Evolutionary conservation across 768 basidiomycete genomes (phyloP).

Genomic region (Pulveroboletus frians): DNA sequence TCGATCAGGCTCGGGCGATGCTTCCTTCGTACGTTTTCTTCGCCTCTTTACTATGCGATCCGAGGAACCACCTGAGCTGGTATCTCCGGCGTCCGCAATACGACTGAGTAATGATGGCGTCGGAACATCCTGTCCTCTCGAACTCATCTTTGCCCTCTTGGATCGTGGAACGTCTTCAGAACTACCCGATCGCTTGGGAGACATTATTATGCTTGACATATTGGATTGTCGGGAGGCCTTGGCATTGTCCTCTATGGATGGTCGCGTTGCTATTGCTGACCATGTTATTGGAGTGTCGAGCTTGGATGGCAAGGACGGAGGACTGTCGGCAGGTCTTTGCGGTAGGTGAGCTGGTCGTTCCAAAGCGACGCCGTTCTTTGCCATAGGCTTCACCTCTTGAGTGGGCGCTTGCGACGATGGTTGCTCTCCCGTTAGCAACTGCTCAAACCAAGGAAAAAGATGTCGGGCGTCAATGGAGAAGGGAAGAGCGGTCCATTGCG

Average conservation of each 20-base stretch:
- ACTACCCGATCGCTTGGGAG: conserved; percentile 25
- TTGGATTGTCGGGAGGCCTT: conserved; percentile 2
- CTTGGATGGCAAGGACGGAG: conserved; percentile 11
- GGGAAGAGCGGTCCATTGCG: conserved; percentile 42
- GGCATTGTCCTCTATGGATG: conserved; percentile 10
- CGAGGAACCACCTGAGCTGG: conserved; percentile 9
- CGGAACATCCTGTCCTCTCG: conserved; percentile 24
- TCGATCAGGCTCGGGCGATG: conserved; percentile 28
- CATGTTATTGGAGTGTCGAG: conserved; percentile 13
- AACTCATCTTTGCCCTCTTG: conserved; percentile 31
- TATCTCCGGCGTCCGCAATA: conserved; percentile 27
- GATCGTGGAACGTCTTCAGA: conserved; percentile 31
- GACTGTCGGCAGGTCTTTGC: conserved; percentile 12
- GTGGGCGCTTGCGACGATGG: conserved; percentile 14
- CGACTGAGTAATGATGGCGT: conserved; percentile 44
- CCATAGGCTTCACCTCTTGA: conserved; percentile 8
- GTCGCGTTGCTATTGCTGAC: conserved; percentile 8
- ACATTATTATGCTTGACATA: conserved; percentile 6
- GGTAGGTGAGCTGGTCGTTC: conserved; percentile 29
- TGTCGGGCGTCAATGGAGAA: conserved; percentile 36
- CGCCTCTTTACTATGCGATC: conserved; percentile 19
- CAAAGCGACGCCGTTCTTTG: conserved; percentile 11
- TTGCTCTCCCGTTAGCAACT: conserved; percentile 34
- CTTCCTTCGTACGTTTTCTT: conserved; percentile 19
- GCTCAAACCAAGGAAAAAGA: conserved; percentile 39